A percentile compares a stretch with the other conserved stretches of the same genome.
phyloP scores from a whole-genome alignment of 192 early-diverging fungal species.

The Coemansia sp. region DNA sequence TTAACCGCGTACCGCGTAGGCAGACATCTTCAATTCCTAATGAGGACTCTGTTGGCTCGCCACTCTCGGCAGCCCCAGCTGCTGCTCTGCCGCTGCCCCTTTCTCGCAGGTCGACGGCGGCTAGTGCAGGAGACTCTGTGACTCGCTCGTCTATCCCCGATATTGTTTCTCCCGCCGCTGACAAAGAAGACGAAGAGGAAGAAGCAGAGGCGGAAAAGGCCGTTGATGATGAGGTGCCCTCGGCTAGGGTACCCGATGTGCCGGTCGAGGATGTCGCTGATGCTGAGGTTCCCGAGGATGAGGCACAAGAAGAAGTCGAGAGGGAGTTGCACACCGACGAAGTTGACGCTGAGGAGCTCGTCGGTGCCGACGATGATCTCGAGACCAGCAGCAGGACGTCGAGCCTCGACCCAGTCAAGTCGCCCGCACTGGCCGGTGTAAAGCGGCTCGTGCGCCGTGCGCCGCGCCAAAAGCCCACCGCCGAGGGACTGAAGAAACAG shows the following conservation, averaged over 20 bases:
- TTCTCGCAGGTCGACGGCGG: slow-evolving; percentile 18
- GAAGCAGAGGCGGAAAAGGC: background rate
- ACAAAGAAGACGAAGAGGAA: slow-evolving; percentile 1
- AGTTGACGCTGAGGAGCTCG: slow-evolving; percentile 3
- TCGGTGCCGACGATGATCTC: slow-evolving; percentile 13
- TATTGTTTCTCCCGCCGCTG: background rate
- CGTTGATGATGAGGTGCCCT: background rate
- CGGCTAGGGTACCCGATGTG: background rate
- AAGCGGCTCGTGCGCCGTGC: slow-evolving; percentile 51
- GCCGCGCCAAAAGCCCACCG: slow-evolving; percentile 51
- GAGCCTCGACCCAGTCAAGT: slow-evolving; percentile 38
- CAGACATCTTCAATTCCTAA: slow-evolving; percentile 12
- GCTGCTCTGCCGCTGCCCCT: slow-evolving; percentile 20
- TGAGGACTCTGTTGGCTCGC: slow-evolving; percentile 28
- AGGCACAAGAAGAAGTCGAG: slow-evolving; percentile 3
- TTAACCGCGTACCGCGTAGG: slow-evolving; percentile 48
- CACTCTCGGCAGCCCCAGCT: slow-evolving; percentile 18
- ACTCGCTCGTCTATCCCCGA: background rate
- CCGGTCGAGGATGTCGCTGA: background rate
- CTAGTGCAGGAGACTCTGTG: slow-evolving; percentile 1
- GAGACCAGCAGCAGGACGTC: slow-evolving; percentile 8
- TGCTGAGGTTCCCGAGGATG: background rate
- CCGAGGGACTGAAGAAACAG: slow-evolving; percentile 45
- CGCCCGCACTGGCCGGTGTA: slow-evolving; percentile 42
- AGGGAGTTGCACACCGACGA: slow-evolving; percentile 7